Base-by-base conservation (phyloP, 805 yeast genomes). In the Blastobotrys terrestris region DNA sequence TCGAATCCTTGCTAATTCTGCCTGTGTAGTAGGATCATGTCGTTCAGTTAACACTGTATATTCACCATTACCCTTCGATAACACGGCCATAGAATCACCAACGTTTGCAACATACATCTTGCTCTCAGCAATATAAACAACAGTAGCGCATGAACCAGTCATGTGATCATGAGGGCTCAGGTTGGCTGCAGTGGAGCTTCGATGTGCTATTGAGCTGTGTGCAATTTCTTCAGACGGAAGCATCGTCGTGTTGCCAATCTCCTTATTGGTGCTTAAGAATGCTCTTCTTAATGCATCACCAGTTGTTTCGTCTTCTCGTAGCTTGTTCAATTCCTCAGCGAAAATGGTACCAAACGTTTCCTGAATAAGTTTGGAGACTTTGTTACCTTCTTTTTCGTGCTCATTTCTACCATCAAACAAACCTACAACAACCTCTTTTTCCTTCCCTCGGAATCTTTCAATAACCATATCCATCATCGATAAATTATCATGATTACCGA, bases 51-150 rank as follows among this genome's bases (percentile, higher is more conserved):
- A 71, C 2, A 80, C 72, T n/a, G 75, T 72, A 65, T 80, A 85
- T 48, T 88, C 92, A 31, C 98, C 97, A 67, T 87, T 89, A 42
- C 81, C 79, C 54, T 85, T 79, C 5, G 95, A 83, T 49, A 92
- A 66, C 48, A 94, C 74, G 1, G 89, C 91, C 77, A 84, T 85
- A 1, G 88, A 82, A 63, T 94, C 97, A 62, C 99, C 99, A 51
- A 88, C 79, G 58, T 91, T 91, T 1, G 97, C 97, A 20, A 90
- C 77, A 66, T 84, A 89, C 19, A 90, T 66, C 51, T 73, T 76
- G 50, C 79, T 78, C 16, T 84, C 95, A 55, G 80, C 81, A 60
- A 92, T 77, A 66, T 88, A 94, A 13, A 89, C 74, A 11, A 89
- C 81, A 0, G 97, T 84, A 0, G 89, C 86, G 56, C 95, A 81